These are phyloP conservation scores for Microsporum ferrugineum DNA, from an alignment of 2,329 filamentous ascomycete species.

Conservation along the genomic window DNA sequence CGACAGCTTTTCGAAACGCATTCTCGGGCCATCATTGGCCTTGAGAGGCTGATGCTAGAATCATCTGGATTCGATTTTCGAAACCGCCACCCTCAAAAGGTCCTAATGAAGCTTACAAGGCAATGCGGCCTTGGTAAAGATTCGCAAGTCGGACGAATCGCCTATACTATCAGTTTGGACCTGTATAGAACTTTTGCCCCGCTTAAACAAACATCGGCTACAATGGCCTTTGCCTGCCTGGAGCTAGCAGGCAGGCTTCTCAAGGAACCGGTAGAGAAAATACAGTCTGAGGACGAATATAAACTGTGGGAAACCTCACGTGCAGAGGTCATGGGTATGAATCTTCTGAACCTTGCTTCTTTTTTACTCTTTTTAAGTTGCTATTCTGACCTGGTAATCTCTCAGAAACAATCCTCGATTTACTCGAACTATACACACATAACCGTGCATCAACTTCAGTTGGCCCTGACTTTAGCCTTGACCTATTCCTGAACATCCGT, in stretches of 20 bases:
- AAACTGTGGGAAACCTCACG: slow-evolving; percentile 38
- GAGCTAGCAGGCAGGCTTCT: slow-evolving; percentile 67
- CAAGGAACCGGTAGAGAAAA: slow-evolving; percentile 43
- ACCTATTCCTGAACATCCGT: slow-evolving; percentile 73
- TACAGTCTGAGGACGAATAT: slow-evolving; percentile 39
- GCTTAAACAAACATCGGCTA: slow-evolving; percentile 77
- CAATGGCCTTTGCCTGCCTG: slow-evolving; percentile 69
- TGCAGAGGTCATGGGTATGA: slow-evolving; percentile 38
- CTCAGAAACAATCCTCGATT: slow-evolving; percentile 71
- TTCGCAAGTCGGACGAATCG: slow-evolving; percentile 36
- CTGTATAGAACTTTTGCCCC: slow-evolving; percentile 88
- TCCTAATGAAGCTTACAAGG: slow-evolving; percentile 67
- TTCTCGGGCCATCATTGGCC: slow-evolving; percentile 70
- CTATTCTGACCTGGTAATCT: slow-evolving; percentile 24
- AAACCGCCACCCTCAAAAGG: slow-evolving; percentile 73
- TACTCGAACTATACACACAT: slow-evolving; percentile 86
- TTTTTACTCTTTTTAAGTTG: slow-evolving; percentile 5
- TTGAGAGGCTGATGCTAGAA: slow-evolving; percentile 88
- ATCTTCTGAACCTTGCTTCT: neutral
- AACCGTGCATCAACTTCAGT: slow-evolving; percentile 64
- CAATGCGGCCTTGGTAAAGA: slow-evolving; percentile 42
- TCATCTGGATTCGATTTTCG: slow-evolving; percentile 89
- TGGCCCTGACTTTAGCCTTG: slow-evolving; percentile 59
- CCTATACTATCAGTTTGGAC: slow-evolving; percentile 76
- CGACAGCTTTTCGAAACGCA: slow-evolving; percentile 66